Conservation (phyloP, 805 yeast genomes). For the Teunomyces barrocoloradensis region DNA sequence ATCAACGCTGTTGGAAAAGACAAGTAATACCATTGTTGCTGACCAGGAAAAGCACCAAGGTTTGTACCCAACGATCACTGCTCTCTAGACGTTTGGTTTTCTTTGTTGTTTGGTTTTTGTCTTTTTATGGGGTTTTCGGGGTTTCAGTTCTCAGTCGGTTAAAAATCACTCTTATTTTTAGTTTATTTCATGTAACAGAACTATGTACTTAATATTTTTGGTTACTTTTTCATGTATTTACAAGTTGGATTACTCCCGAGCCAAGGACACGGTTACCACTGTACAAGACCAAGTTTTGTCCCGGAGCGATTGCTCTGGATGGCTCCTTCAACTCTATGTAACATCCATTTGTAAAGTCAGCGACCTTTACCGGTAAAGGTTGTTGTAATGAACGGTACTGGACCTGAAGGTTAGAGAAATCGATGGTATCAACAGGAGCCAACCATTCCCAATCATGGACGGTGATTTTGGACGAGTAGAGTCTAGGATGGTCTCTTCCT, state of each 20-base stretch:
- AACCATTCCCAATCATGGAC: conserved; percentile 52
- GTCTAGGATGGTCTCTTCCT: conserved; percentile 58
- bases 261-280: conserved; percentile 67
- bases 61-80: conserved; percentile 41
- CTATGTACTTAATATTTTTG: background rate
- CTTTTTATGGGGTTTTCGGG: conserved; percentile 1
- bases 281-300: conserved; percentile 81
- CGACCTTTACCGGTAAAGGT: conserved; percentile 40
- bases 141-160: background rate
- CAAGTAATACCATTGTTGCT: conserved; percentile 1
- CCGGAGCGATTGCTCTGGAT: conserved; percentile 81
- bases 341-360: conserved; percentile 8
- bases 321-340: conserved; percentile 40
- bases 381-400: conserved; percentile 75
- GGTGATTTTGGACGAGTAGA: conserved; percentile 46
- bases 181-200: conserved; percentile 2
- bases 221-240: conserved; percentile 1
- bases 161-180: conserved; percentile 1
- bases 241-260: conserved; percentile 23
- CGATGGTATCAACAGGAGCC: conserved; percentile 19
- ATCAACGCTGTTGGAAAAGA: conserved; percentile 6
- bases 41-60: conserved; percentile 13
- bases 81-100: conserved; percentile 23
- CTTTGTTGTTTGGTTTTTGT: background rate
- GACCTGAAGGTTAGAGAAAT: conserved; percentile 23